Base-by-base conservation (phyloP, 768 basidiomycete species). In the Tricholoma terreum region DNA sequence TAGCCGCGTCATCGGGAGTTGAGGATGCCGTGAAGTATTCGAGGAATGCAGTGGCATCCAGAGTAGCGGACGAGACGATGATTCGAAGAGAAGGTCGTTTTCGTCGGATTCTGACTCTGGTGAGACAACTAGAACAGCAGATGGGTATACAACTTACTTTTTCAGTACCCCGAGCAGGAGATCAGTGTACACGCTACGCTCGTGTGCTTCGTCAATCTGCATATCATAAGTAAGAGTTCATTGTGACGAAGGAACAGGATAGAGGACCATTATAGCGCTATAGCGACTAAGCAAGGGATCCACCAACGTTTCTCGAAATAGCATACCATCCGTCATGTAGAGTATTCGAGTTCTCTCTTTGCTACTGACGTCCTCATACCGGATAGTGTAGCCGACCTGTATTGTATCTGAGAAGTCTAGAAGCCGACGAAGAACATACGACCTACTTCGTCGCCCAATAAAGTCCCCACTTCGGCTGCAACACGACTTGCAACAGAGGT, bases 281-380 rank as follows among this genome's bases (percentile, higher is more conserved):
- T 95, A 98, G 22, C 88, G 86, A 68, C 89, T 92, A 52, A 99
- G 79, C 27, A 98, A 72, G 15, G 97, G 97, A 67, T 99, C 96
- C 35, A 94, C 77, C 65, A 98, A 81, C 21, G 89, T 88, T 74
- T 98, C 95, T 58, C 95, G 84, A 70, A 98, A 98, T 35, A 99
- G 85, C 87, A 98, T 95, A 45, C 97, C 97, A 70, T 99, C 97
- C 31, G 97, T 99, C 84, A 98, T 83, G 71, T 98, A 99, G 40
- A 94, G 81, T 69, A 99, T 92, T 24, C 92, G 82, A 1, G 97
- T 98, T 52, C 84, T 78, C 27, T 89, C 83, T 64, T 90, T 92
- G 67, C 83, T 83, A 65, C 88, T 91, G 52, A 96, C 85, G 63
- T 97, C 93, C 69, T 99, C 97, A 59, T 98, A 98, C 8, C 97